phyloP scores from a whole-genome alignment of 768 basidiomycete genomes.

The Mycena amicta region DNA sequence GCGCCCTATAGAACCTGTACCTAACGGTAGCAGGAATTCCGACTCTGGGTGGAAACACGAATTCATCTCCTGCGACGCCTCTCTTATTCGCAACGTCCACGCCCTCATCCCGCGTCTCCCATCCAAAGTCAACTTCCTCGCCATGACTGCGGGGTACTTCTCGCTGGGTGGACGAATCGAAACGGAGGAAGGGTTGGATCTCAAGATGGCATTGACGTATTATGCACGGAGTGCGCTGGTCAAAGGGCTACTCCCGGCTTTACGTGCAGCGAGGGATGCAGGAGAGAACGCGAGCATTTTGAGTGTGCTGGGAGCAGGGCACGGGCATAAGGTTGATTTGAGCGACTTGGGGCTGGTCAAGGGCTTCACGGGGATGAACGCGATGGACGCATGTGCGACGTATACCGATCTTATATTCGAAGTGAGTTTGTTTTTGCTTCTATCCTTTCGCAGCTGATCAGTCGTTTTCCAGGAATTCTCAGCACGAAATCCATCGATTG shows the following conservation, averaged over 20 bases:
- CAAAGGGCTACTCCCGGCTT: slow-evolving; percentile 33
- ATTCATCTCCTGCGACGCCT: slow-evolving; percentile 38
- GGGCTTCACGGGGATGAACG: slow-evolving; percentile 1
- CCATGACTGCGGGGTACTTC: slow-evolving; percentile 33
- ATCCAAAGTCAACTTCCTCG: slow-evolving; percentile 37
- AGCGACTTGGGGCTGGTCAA: slow-evolving; percentile 23
- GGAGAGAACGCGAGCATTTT: slow-evolving; percentile 38
- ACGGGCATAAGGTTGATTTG: slow-evolving; percentile 24
- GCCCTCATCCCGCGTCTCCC: slow-evolving; percentile 29
- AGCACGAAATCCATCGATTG: slow-evolving; percentile 19
- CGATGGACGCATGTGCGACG: neutral
- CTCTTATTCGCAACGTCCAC: slow-evolving; percentile 37
- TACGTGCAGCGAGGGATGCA: slow-evolving; percentile 31
- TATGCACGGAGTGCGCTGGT: slow-evolving; percentile 38
- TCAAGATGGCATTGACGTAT: slow-evolving; percentile 34
- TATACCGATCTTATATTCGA: slow-evolving; percentile 19
- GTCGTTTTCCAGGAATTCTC: slow-evolving; percentile 25
- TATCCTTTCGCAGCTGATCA: neutral
- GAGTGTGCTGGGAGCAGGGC: slow-evolving; percentile 32
- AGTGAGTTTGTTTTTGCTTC: neutral
- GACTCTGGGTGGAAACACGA: slow-evolving; percentile 26
- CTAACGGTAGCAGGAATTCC: no score
- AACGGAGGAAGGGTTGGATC: slow-evolving; percentile 38
- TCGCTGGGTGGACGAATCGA: slow-evolving; percentile 29
- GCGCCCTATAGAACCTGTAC: no score